phyloP scores from a whole-genome alignment of 2,329 filamentous ascomycete genomes.

The Microdochium paspali region DNA sequence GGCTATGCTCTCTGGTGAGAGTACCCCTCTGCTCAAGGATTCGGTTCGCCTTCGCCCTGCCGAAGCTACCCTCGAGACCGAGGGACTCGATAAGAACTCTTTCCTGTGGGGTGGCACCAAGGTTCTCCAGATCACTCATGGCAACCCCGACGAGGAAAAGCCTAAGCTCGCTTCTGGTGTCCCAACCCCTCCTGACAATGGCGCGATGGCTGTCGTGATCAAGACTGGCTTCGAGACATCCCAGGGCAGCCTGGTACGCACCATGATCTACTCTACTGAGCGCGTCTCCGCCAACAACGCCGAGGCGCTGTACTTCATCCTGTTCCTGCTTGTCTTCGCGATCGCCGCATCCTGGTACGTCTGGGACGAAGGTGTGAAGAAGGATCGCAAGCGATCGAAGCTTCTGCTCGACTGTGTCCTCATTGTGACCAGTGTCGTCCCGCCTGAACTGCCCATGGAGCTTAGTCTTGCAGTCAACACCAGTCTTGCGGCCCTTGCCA shows the following conservation, averaged over 20 bases:
- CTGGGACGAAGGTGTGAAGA: constrained; percentile 90
- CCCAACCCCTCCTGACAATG: constrained; percentile 79
- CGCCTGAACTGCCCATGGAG: constrained; percentile 98
- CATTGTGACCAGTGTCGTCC: constrained; percentile 95
- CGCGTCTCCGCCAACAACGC: constrained; percentile 97
- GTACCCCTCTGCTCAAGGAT: constrained; percentile 92
- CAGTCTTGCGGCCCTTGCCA: constrained; percentile 85
- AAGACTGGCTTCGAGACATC: constrained; percentile 99
- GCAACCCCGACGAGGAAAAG: constrained; percentile 65
- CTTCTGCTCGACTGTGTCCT: constrained; percentile 93
- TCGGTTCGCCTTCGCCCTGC: constrained; percentile 83
- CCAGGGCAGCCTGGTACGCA: constrained; percentile 92
- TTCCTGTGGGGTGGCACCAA: constrained; percentile 98
- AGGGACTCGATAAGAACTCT: constrained; percentile 91
- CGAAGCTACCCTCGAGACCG: constrained; percentile 72
- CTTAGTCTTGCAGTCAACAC: constrained; percentile 96
- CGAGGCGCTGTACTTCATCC: constrained; percentile 92
- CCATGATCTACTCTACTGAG: constrained; percentile 99
- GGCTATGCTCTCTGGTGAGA: constrained; percentile 97
- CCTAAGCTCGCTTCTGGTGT: constrained; percentile 68
- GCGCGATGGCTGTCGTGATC: constrained; percentile 85
- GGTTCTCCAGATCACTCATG: constrained; percentile 89
- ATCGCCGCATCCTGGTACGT: constrained; percentile 98
- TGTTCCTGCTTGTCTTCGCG: constrained; percentile 93
- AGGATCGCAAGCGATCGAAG: constrained; percentile 95